Evolutionary conservation across 2,329 filamentous ascomycete genomes (phyloP).

Genomic region (Penicillium sp.): DNA sequence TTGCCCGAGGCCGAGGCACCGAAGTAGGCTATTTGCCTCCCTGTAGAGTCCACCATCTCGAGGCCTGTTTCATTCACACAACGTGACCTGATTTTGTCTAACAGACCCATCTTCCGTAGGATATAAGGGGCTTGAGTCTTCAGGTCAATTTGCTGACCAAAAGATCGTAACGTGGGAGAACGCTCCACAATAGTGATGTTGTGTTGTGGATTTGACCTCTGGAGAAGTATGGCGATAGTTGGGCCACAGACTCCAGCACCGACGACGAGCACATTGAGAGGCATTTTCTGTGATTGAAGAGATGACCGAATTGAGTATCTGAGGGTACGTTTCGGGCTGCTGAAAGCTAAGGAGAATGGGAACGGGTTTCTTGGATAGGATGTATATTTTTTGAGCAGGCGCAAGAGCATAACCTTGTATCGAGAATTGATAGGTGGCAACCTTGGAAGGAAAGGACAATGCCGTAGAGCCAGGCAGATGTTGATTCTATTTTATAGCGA

Average conservation of each 20-base stretch:
- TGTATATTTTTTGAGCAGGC: neutral
- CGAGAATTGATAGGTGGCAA: neutral
- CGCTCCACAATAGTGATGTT: slow-evolving; percentile 3
- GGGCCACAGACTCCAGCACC: slow-evolving; percentile 11
- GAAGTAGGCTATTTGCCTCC: neutral
- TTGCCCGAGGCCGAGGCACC: neutral
- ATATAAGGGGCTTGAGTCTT: slow-evolving; percentile 1
- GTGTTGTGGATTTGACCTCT: slow-evolving; percentile 7
- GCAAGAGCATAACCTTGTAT: neutral
- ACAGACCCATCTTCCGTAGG: slow-evolving; percentile 3
- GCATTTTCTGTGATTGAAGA: neutral
- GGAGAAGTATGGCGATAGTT: slow-evolving; percentile 6
- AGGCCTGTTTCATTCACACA: slow-evolving; percentile 5
- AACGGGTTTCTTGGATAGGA: neutral
- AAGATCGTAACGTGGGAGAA: neutral
- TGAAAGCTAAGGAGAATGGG: neutral
- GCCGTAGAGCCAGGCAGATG: neutral
- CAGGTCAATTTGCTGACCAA: slow-evolving; percentile 4
- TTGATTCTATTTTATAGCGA: neutral
- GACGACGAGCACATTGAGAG: slow-evolving; percentile 8
- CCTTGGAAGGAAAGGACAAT: neutral
- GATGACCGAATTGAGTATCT: neutral
- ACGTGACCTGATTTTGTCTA: neutral
- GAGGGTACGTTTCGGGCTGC: neutral
- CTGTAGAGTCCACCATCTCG: slow-evolving; percentile 1